phyloP scores from a whole-genome alignment of 2,329 filamentous ascomycete species.

The Chalara sp. region DNA sequence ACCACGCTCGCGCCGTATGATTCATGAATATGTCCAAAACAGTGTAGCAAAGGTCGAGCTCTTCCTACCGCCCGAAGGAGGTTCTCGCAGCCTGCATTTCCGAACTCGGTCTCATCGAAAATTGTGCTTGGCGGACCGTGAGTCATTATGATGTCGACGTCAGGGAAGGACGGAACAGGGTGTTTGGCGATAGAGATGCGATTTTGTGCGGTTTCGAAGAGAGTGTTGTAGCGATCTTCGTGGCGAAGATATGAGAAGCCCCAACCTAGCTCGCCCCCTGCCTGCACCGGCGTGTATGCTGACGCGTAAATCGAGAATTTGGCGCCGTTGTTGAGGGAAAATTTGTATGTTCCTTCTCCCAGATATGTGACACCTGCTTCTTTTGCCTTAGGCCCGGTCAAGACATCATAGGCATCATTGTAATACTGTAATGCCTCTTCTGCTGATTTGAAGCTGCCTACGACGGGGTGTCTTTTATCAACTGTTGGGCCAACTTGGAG shows the following conservation, averaged over 20 bases:
- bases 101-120: conserved; percentile 34
- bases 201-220: conserved; percentile 7
- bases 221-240: conserved; percentile 24
- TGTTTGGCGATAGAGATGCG: conserved; percentile 13
- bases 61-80: conserved; percentile 43
- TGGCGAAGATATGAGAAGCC: conserved; percentile 25
- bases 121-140: conserved; percentile 49
- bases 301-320: conserved; percentile 26
- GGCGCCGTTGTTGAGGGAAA: conserved; percentile 23
- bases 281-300: conserved; percentile 27
- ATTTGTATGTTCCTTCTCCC: conserved; percentile 25
- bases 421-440: conserved; percentile 5
- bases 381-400: conserved; percentile 16
- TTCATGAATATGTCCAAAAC: conserved; percentile 58
- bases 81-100: conserved; percentile 42
- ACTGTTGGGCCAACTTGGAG: conserved; percentile 4
- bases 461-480: too few species aligned
- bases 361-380: conserved; percentile 25
- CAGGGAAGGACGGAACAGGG: conserved; percentile 16
- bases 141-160: conserved; percentile 49
- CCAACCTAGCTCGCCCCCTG: conserved; percentile 5
- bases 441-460: too few species aligned
- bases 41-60: conserved; percentile 45
- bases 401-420: conserved; percentile 12
- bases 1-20: conserved; percentile 44